These are phyloP conservation scores for Dioszegia aurantiaca DNA, from an alignment of 768 basidiomycete genomes.

Conservation along the genomic window DNA sequence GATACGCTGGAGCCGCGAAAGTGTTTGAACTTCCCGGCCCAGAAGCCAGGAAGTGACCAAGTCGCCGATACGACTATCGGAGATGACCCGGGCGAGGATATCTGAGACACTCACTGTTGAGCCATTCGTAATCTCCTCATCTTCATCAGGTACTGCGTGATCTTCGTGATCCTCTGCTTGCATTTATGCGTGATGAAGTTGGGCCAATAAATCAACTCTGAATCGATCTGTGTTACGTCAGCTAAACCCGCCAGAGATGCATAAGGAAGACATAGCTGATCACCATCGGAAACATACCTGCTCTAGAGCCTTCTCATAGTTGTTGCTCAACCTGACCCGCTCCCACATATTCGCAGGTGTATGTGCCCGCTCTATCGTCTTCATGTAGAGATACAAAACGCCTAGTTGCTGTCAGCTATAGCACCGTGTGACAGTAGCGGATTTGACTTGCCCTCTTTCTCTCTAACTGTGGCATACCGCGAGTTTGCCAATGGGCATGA, in stretches of 20 bases:
- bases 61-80: neutral
- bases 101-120: conserved; percentile 65
- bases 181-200: conserved; percentile 97
- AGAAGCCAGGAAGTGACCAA: too few relatives aligned
- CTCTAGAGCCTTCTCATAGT: conserved; percentile 90
- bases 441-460: conserved; percentile 70
- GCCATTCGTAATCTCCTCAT: conserved; percentile 86
- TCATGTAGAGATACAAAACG: conserved; percentile 85
- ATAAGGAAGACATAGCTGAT: neutral
- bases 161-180: conserved; percentile 98
- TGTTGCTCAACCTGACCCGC: conserved; percentile 82
- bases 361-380: conserved; percentile 96
- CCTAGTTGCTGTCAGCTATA: conserved; percentile 56
- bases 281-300: conserved; percentile 61
- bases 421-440: neutral
- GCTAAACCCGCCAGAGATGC: neutral
- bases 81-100: neutral
- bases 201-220: conserved; percentile 95
- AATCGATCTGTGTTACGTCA: conserved; percentile 69
- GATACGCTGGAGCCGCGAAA: too few relatives aligned
- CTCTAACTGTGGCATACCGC: conserved; percentile 94
- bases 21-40: too few relatives aligned
- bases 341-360: conserved; percentile 98
- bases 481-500: conserved; percentile 98
- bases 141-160: conserved; percentile 98